Conservation (phyloP, 1,284 basidiomycete genomes). For the Cryptococcus hybrid region DNA sequence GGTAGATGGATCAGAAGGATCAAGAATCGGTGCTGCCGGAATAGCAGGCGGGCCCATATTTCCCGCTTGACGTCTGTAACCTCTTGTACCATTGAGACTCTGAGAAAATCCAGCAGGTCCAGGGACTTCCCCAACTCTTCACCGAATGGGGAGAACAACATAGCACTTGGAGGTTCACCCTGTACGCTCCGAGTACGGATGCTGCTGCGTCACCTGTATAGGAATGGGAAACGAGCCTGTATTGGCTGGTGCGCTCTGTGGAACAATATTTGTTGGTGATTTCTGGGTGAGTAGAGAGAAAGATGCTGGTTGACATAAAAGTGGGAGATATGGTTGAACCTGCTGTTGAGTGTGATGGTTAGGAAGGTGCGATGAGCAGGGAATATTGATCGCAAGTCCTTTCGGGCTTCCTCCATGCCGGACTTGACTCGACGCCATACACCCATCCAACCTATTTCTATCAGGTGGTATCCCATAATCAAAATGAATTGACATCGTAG, state of each 20-base stretch:
- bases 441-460: neutral
- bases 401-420: neutral
- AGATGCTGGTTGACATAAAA: neutral
- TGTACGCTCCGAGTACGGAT: constrained; percentile 30
- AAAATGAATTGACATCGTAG: neutral
- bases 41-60: no score
- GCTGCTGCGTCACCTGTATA: constrained; percentile 21
- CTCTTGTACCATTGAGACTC: no score
- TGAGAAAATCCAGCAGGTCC: neutral
- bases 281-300: neutral
- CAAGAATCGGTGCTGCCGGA: no score
- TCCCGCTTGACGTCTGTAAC: no score
- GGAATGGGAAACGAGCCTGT: constrained; percentile 12
- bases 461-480: constrained; percentile 3
- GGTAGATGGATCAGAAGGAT: constrained; percentile 12
- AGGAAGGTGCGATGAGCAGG: neutral
- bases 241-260: constrained; percentile 19
- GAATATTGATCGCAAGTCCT: neutral
- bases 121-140: neutral
- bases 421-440: neutral
- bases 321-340: neutral
- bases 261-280: constrained; percentile 1
- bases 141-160: constrained; percentile 23
- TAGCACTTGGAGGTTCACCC: constrained; percentile 32
- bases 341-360: neutral